phyloP scores from a whole-genome alignment of 495 filamentous ascomycete species.

The Rhizodiscina lignyota region DNA sequence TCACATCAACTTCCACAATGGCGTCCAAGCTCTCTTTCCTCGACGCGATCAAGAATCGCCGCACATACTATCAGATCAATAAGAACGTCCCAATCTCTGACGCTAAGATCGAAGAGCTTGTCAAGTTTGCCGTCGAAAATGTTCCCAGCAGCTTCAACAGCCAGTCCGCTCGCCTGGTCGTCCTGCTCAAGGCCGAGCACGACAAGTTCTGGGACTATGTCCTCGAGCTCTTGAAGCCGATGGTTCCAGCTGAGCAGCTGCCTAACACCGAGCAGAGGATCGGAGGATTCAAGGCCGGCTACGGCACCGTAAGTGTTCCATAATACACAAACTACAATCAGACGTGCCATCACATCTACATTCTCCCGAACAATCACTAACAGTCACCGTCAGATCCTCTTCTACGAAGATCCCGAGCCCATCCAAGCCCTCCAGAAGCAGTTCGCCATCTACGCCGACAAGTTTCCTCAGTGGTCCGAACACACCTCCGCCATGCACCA shows the following conservation, averaged over 20 bases:
- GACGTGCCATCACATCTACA: too few relatives aligned
- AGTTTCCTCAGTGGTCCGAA: constrained; percentile 43
- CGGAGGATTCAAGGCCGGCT: constrained; percentile 34
- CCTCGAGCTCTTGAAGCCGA: constrained; percentile 30
- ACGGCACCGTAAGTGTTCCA: constrained; percentile 42
- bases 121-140: constrained; percentile 32
- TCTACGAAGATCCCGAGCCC: constrained; percentile 42
- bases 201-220: constrained; percentile 45
- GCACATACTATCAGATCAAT: constrained; percentile 41
- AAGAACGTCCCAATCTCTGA: constrained; percentile 35
- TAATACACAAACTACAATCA: too few relatives aligned
- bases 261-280: constrained; percentile 33
- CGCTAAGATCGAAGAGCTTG: constrained; percentile 34
- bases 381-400: constrained; percentile 33
- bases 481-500: constrained; percentile 54
- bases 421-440: constrained; percentile 34
- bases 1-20: constrained; percentile 6
- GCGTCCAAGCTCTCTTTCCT: constrained; percentile 25
- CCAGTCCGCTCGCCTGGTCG: constrained; percentile 39
- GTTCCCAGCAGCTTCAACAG: constrained; percentile 45
- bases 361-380: too few relatives aligned
- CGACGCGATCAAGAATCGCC: constrained; percentile 35
- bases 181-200: constrained; percentile 43
- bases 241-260: constrained; percentile 36
- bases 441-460: constrained; percentile 39